Percentiles rank a stretch among this genome's conserved stretches.
These are phyloP conservation scores for Coemansia sp. DNA, from an alignment of 192 early-diverging fungal genomes.

Conservation along the genomic window DNA sequence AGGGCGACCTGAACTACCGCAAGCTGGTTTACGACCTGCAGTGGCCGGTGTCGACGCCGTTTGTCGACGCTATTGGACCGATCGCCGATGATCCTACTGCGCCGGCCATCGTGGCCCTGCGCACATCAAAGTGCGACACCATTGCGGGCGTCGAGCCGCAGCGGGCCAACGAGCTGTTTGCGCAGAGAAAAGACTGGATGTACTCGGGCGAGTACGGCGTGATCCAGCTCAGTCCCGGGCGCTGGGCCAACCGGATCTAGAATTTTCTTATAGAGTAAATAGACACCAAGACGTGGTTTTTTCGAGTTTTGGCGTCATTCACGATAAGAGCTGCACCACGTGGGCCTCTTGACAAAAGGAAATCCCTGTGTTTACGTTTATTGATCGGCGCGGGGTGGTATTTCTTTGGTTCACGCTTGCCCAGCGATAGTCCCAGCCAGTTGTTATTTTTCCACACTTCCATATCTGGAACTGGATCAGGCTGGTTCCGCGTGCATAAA, in stretches of 20 bases:
- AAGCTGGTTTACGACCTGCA: slow-evolving; percentile 91
- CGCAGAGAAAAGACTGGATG: slow-evolving; percentile 57
- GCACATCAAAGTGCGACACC: slow-evolving; percentile 87
- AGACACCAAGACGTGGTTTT: too few species aligned
- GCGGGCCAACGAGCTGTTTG: slow-evolving; percentile 30
- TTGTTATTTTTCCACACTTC: too few species aligned
- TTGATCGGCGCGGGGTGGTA: too few species aligned
- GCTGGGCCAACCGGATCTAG: slow-evolving; percentile 18
- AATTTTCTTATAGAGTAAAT: too few species aligned
- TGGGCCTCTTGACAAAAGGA: neutral
- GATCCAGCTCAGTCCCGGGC: slow-evolving; percentile 52
- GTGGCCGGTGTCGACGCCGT: slow-evolving; percentile 82
- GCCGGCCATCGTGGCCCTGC: slow-evolving; percentile 69
- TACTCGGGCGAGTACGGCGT: slow-evolving; percentile 74
- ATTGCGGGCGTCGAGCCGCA: slow-evolving; percentile 66
- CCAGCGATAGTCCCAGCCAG: too few species aligned
- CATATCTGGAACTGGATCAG: too few species aligned
- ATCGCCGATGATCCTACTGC: slow-evolving; percentile 54
- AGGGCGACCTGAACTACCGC: slow-evolving; percentile 96
- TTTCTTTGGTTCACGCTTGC: too few species aligned
- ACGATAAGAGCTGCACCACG: neutral
- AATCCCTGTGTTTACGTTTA: too few species aligned
- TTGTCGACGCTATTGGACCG: slow-evolving; percentile 77
- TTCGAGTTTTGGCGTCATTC: neutral
- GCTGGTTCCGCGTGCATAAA: too few species aligned